Percentiles rank a stretch among this genome's conserved stretches.
These are phyloP conservation scores for Incumbomyces delicatus DNA, from an alignment of 2,329 filamentous ascomycete species.

Conservation along the genomic window DNA sequence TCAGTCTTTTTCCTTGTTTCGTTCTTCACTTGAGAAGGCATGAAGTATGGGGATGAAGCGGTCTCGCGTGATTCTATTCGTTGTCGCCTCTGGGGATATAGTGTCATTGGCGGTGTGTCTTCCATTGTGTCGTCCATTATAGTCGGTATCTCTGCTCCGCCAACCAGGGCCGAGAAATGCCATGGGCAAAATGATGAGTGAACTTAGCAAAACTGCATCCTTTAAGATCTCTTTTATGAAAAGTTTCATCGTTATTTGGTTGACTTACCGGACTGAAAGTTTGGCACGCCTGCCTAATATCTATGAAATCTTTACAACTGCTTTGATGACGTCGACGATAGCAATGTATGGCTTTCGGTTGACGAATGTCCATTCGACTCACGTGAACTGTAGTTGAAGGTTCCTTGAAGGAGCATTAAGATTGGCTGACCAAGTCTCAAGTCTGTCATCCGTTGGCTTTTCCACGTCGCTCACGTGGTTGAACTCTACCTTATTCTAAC, in stretches of 20 bases:
- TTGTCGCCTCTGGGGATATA: conserved; percentile 2
- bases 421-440: no score
- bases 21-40: conserved; percentile 1
- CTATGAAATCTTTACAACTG: no score
- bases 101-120: conserved; percentile 1
- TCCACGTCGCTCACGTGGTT: no score
- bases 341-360: no score
- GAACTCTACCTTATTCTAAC: no score
- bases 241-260: conserved; percentile 2
- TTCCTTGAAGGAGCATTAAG: no score
- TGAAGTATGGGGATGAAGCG: conserved; percentile 7
- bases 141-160: neutral
- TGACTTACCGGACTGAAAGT: neutral
- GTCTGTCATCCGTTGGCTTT: no score
- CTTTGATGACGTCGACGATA: no score
- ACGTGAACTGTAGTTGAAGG: no score
- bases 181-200: conserved; percentile 6
- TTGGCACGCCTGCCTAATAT: neutral
- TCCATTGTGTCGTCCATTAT: conserved; percentile 1
- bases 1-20: conserved; percentile 2
- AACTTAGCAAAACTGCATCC: conserved; percentile 1
- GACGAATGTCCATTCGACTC: no score
- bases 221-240: conserved; percentile 8
- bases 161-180: conserved; percentile 7
- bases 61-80: conserved; percentile 22